These are phyloP conservation scores for Mucor ambiguus DNA, from an alignment of 371 early-diverging fungal species.

Conservation along the genomic window DNA sequence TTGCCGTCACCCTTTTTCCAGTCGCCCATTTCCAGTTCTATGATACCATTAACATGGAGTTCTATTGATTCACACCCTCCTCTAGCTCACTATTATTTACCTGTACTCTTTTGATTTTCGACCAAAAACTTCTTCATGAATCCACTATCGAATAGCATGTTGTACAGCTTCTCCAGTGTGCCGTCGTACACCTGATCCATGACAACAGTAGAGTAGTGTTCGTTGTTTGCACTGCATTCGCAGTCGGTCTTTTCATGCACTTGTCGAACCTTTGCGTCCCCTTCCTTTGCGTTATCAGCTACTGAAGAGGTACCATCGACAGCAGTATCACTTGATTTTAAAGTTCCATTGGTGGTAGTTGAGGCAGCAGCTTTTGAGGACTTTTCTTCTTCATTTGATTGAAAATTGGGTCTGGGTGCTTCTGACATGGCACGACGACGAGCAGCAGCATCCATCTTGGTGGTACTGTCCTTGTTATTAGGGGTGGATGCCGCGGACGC, in stretches of 20 bases:
- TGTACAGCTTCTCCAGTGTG: conserved; percentile 49
- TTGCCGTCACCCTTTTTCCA: conserved; percentile 35
- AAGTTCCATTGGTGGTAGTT: background rate
- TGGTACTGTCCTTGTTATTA: background rate
- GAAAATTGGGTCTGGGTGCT: conserved; percentile 24
- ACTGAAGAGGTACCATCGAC: background rate
- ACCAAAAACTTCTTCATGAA: conserved; percentile 41
- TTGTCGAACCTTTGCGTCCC: background rate
- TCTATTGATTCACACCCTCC: no score
- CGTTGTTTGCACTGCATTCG: conserved; percentile 45
- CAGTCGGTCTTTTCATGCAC: conserved; percentile 35
- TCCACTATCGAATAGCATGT: conserved; percentile 41
- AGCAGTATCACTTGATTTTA: background rate
- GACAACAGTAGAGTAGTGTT: conserved; percentile 50
- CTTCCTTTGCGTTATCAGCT: background rate
- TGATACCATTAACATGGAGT: background rate
- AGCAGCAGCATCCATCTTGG: conserved; percentile 6
- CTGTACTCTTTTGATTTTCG: conserved; percentile 43
- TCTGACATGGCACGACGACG: conserved; percentile 23
- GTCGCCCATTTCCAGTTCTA: conserved; percentile 38
- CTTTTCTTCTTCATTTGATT: background rate
- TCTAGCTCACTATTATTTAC: conserved; percentile 15
- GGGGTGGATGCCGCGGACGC: conserved; percentile 15
- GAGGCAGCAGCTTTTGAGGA: background rate
- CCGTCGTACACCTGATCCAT: conserved; percentile 52